These are phyloP conservation scores for Uronychia setigera DNA, from an alignment of 73 alveolate species.

Conservation along the genomic window DNA sequence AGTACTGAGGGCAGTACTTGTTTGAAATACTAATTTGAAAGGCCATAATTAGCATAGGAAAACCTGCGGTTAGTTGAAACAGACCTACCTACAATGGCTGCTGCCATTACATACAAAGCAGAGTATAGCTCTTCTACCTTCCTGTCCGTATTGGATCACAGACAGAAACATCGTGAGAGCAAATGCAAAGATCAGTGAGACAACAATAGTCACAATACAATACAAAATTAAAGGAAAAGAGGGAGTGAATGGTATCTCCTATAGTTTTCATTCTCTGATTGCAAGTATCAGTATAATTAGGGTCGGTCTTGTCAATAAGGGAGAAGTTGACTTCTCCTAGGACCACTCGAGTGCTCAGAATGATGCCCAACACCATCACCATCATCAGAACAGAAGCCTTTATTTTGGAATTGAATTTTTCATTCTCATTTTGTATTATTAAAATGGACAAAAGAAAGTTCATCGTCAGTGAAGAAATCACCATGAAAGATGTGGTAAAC, in stretches of 20 bases:
- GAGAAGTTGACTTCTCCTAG: slow-evolving; percentile 1
- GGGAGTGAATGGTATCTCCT: no score
- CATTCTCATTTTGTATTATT: neutral
- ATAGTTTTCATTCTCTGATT: neutral
- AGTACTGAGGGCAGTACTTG: neutral
- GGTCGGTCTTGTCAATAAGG: slow-evolving; percentile 4
- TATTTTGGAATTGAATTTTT: neutral
- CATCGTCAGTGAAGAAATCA: neutral
- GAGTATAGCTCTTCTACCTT: neutral
- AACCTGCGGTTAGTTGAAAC: no score
- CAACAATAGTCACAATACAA: slow-evolving; percentile 34
- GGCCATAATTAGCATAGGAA: neutral
- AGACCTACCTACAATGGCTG: slow-evolving; percentile 1
- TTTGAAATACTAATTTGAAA: neutral
- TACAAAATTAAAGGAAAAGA: no score
- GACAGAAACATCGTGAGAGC: slow-evolving; percentile 12
- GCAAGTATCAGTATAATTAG: slow-evolving; percentile 15
- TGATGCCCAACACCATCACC: no score
- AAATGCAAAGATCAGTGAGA: neutral
- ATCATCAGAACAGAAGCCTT: no score
- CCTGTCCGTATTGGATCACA: slow-evolving; percentile 29
- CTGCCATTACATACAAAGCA: slow-evolving; percentile 8
- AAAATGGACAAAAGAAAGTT: neutral
- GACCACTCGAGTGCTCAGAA: neutral
- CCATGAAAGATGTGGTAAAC: slow-evolving; percentile 40